Evolutionary conservation across 345 rosid species (phyloP).

Genomic region (Gossypium herbaceum): DNA sequence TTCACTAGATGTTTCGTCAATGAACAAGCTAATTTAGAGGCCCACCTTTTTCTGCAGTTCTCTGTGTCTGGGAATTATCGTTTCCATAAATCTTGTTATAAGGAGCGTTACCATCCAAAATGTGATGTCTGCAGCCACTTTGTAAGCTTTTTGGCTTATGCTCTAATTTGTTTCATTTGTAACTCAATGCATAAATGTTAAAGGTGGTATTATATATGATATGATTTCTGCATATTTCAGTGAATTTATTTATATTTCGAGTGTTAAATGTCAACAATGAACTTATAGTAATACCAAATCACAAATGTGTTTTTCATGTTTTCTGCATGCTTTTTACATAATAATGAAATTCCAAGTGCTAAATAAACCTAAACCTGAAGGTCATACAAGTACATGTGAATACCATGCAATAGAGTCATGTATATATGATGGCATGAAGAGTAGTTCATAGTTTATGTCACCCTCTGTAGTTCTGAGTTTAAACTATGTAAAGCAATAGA

Average conservation of each 20-base stretch:
- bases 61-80: conserved; percentile 78
- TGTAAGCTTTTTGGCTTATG: conserved; percentile 46
- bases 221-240: not conserved
- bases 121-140: conserved; percentile 91
- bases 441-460: not conserved
- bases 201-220: not conserved
- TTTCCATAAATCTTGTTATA: conserved; percentile 85
- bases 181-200: not conserved
- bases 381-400: not conserved
- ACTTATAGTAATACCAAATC: not conserved
- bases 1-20: conserved; percentile 6
- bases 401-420: not conserved
- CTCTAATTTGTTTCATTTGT: conserved; percentile 1
- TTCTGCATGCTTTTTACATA: not conserved
- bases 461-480: not conserved
- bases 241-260: not conserved
- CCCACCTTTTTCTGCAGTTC: conserved; percentile 45
- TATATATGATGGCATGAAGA: not conserved
- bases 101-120: conserved; percentile 84
- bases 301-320: not conserved
- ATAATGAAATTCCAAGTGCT: not conserved
- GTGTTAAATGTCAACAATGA: not conserved
- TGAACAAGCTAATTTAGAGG: conserved; percentile 18
- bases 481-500: not conserved
- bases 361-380: not conserved